These are phyloP conservation scores for Thermomyces lanuginosus DNA, from an alignment of 2,329 filamentous ascomycete genomes.

Conservation along the genomic window DNA sequence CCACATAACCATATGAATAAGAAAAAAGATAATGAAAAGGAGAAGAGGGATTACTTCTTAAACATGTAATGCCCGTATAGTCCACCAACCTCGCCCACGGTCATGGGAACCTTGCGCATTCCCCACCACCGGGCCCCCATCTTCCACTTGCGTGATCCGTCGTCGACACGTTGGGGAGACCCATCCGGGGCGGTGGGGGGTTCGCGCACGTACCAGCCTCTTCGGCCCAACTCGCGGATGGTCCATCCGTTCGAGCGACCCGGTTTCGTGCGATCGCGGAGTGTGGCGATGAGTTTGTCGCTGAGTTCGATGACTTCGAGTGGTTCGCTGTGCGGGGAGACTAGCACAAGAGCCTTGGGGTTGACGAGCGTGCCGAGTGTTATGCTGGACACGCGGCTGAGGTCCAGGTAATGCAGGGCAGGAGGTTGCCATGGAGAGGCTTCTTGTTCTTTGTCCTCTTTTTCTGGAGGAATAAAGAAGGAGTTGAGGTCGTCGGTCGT, in stretches of 20 bases:
- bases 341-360: slow-evolving; percentile 38
- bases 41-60: slow-evolving; percentile 26
- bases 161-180: slow-evolving; percentile 27
- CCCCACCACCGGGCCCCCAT: slow-evolving; percentile 75
- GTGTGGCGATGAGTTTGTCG: slow-evolving; percentile 48
- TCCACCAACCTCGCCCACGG: slow-evolving; percentile 39
- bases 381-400: slow-evolving; percentile 49
- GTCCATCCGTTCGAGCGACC: slow-evolving; percentile 47
- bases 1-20: slow-evolving; percentile 6
- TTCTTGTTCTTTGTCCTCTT: too few species aligned
- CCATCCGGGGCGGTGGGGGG: slow-evolving; percentile 16
- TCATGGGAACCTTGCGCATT: slow-evolving; percentile 52
- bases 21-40: background rate
- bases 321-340: slow-evolving; percentile 45
- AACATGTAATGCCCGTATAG: slow-evolving; percentile 46
- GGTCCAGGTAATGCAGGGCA: slow-evolving; percentile 57
- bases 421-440: slow-evolving; percentile 45
- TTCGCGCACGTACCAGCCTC: slow-evolving; percentile 48
- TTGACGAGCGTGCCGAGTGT: slow-evolving; percentile 43
- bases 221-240: slow-evolving; percentile 49
- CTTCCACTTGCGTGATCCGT: slow-evolving; percentile 55
- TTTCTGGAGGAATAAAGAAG: slow-evolving; percentile 35
- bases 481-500: slow-evolving; percentile 48
- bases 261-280: slow-evolving; percentile 47
- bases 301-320: slow-evolving; percentile 62